phyloP scores from a whole-genome alignment of 495 filamentous ascomycete species.

The Penicillium roqueforti region DNA sequence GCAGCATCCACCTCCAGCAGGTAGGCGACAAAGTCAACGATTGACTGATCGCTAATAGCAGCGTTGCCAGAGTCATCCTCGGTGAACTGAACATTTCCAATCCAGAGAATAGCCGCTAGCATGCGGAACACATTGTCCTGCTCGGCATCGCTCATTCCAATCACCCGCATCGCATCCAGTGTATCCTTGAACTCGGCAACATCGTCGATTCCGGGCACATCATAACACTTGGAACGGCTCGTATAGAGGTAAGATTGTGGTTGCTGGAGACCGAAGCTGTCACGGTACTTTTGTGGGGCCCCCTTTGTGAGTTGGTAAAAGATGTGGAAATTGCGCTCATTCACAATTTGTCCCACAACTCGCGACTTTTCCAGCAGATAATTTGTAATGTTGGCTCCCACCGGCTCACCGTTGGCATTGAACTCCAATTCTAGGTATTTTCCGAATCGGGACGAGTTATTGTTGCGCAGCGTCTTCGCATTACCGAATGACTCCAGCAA shows the following conservation, averaged over 20 bases:
- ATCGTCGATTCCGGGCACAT: constrained; percentile 93
- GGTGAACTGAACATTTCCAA: constrained; percentile 84
- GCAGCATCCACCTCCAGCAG: constrained; percentile 81
- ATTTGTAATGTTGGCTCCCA: constrained; percentile 97
- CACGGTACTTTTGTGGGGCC: constrained; percentile 78
- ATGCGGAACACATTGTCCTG: constrained; percentile 98
- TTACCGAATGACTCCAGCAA: constrained; percentile 97
- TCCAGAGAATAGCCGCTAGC: constrained; percentile 89
- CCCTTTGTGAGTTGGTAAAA: constrained; percentile 99
- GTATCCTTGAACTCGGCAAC: constrained; percentile 87
- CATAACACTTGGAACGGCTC: constrained; percentile 85
- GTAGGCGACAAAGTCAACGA: constrained; percentile 91
- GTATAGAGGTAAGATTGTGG: constrained; percentile 96
- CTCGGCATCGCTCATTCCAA: constrained; percentile 82
- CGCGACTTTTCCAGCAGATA: constrained; percentile 94
- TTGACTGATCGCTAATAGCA: constrained; percentile 75
- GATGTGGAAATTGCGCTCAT: constrained; percentile 98
- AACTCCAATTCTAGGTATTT: constrained; percentile 99
- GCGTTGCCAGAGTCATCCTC: constrained; percentile 92
- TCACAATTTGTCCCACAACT: constrained; percentile 91
- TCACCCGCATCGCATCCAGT: constrained; percentile 87
- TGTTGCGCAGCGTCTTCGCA: constrained; percentile 95
- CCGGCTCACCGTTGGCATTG: constrained; percentile 86
- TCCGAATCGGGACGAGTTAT: constrained; percentile 97
- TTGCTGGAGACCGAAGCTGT: constrained; percentile 81